Conservation (phyloP, 176 grass and related monocot genomes). For the Thinopyrum elongatum region DNA sequence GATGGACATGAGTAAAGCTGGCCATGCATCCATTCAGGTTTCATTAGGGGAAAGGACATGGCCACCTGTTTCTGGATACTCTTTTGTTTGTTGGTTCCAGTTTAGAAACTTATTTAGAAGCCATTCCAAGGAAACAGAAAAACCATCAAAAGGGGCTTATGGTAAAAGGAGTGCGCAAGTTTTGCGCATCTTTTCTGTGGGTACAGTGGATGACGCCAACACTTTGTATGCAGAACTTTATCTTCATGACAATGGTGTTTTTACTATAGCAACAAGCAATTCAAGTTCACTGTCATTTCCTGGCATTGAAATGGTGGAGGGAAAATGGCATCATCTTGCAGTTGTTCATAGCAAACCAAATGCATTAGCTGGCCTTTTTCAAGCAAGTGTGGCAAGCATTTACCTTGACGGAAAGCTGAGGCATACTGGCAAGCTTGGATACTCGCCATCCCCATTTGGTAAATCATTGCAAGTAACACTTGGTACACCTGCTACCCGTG, state of each 20-base stretch:
- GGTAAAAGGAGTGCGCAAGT: conserved; percentile 73
- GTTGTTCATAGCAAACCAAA: conserved; percentile 98
- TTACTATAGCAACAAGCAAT: conserved; percentile 91
- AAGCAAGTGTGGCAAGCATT: conserved; percentile 90
- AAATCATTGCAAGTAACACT: conserved; percentile 99
- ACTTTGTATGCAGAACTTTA: conserved; percentile 85
- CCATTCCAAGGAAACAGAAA: conserved; percentile 74
- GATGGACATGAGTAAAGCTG: conserved; percentile 95
- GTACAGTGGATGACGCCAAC: conserved; percentile 77
- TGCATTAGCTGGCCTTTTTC: conserved; percentile 97
- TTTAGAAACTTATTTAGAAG: conserved; percentile 76
- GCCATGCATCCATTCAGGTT: conserved; percentile 96
- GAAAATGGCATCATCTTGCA: conserved; percentile 96
- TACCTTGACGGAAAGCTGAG: conserved; percentile 96
- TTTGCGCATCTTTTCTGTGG: conserved; percentile 91
- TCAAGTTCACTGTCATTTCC: conserved; percentile 86
- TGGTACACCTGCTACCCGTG: conserved; percentile 64
- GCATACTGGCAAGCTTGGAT: conserved; percentile 97
- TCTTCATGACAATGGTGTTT: conserved; percentile 88
- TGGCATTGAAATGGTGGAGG: conserved; percentile 87
- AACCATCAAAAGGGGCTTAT: conserved; percentile 47
- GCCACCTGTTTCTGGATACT: conserved; percentile 98
- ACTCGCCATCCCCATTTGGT: conserved; percentile 78
- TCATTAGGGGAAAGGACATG: conserved; percentile 99
- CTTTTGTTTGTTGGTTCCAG: conserved; percentile 99